These are phyloP conservation scores for Corchorus capsularis DNA, from an alignment of 345 rosid species.

Conservation along the genomic window DNA sequence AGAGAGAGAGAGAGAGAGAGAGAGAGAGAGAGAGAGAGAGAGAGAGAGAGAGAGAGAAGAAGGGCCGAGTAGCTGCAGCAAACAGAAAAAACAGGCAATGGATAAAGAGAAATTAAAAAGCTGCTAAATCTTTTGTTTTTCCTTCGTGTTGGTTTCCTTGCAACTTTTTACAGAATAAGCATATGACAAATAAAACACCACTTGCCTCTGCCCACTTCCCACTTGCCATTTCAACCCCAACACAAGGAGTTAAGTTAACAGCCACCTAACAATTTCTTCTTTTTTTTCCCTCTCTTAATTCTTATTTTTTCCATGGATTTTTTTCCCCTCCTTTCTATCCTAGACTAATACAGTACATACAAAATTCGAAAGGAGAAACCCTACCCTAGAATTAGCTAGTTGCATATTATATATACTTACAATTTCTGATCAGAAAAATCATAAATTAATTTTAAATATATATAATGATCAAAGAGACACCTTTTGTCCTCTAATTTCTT, in stretches of 20 bases:
- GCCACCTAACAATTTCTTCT: not conserved
- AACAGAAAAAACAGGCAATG: constrained; percentile 27
- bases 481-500: not conserved
- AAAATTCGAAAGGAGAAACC: constrained; percentile 23
- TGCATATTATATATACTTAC: not conserved
- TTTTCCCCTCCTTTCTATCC: constrained; percentile 13
- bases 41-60: not conserved
- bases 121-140: constrained; percentile 23
- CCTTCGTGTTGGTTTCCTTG: constrained; percentile 19
- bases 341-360: not conserved
- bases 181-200: not conserved
- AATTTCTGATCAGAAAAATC: not conserved
- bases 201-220: not conserved
- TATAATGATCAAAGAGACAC: not conserved
- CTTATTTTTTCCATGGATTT: not conserved
- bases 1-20: not conserved
- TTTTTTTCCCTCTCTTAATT: not conserved
- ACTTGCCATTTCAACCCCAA: not conserved
- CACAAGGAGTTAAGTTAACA: not conserved
- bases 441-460: not conserved
- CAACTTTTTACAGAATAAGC: not conserved
- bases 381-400: not conserved
- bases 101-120: constrained; percentile 21
- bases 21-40: not conserved
- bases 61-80: not conserved